Conservation (phyloP, 352 stramenopile species). For the Globisporangium irregulare region DNA sequence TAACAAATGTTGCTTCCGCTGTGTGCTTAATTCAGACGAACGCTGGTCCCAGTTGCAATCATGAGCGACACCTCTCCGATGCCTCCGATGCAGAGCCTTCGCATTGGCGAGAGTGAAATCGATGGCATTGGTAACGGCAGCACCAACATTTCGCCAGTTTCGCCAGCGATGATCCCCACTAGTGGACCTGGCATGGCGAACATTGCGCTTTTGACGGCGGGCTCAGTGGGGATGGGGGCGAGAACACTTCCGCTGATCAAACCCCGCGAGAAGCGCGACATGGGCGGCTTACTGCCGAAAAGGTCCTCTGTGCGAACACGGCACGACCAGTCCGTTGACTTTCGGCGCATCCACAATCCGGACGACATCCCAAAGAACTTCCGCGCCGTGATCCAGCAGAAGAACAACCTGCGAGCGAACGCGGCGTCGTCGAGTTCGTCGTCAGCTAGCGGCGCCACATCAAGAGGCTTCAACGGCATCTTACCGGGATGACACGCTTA, state of each 20-base stretch:
- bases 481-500: slow-evolving; percentile 5
- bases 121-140: not conserved
- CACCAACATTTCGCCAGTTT: slow-evolving; percentile 1
- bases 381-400: slow-evolving; percentile 54
- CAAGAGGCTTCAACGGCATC: slow-evolving; percentile 9
- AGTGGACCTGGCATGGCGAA: slow-evolving; percentile 2
- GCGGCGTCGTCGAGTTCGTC: not conserved
- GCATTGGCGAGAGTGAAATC: slow-evolving; percentile 3
- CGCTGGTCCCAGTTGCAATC: slow-evolving; percentile 9
- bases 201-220: slow-evolving; percentile 8
- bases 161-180: not conserved
- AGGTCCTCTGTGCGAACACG: slow-evolving; percentile 58
- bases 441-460: not conserved
- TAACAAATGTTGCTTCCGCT: not conserved
- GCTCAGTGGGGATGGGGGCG: slow-evolving; percentile 30
- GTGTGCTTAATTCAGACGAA: slow-evolving; percentile 10
- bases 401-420: slow-evolving; percentile 28
- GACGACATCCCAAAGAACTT: slow-evolving; percentile 76
- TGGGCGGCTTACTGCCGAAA: slow-evolving; percentile 70
- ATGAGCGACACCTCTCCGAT: slow-evolving; percentile 12
- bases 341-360: slow-evolving; percentile 66
- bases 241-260: slow-evolving; percentile 49
- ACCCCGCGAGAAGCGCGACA: slow-evolving; percentile 48
- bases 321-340: slow-evolving; percentile 61
- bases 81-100: slow-evolving; percentile 12